Conservation (phyloP, 163 green algal genomes). For the Chloroidium sp. region DNA sequence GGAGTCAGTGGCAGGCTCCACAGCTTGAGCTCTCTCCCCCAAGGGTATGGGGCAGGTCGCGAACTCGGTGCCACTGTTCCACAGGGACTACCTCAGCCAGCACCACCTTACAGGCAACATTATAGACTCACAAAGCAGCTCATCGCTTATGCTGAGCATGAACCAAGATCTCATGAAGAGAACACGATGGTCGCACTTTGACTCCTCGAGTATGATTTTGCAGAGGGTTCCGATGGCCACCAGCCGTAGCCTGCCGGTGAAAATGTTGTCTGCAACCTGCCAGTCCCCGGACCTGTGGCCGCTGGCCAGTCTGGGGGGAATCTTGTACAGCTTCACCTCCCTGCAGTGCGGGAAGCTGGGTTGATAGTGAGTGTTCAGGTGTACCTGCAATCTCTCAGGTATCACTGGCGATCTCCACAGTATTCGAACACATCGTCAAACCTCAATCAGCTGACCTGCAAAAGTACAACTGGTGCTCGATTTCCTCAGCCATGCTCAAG, state of each 20-base stretch:
- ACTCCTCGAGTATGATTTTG: slow-evolving; percentile 38
- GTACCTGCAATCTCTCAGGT: no score
- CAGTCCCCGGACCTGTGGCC: slow-evolving; percentile 61
- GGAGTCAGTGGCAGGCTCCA: slow-evolving; percentile 61
- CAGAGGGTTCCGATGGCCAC: slow-evolving; percentile 35
- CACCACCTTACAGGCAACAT: neutral
- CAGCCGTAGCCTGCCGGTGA: slow-evolving; percentile 45
- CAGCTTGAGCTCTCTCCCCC: slow-evolving; percentile 34
- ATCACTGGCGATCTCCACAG: no score
- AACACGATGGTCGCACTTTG: neutral
- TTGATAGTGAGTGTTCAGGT: no score
- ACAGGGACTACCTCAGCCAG: neutral
- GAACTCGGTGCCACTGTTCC: neutral
- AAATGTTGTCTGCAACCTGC: slow-evolving; percentile 56
- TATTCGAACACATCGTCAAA: no score
- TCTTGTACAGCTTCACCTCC: slow-evolving; percentile 45
- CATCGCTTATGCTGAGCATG: no score
- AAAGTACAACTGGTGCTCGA: no score
- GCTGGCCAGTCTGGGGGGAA: slow-evolving; percentile 39
- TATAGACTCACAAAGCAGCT: no score
- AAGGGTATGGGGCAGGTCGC: slow-evolving; percentile 36
- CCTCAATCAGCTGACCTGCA: no score
- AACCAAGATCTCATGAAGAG: no score
- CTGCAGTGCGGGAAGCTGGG: slow-evolving; percentile 5
- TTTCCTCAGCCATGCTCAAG: no score